Evolutionary conservation across 768 basidiomycete species (phyloP).

Genomic region (Suillus americanus): DNA sequence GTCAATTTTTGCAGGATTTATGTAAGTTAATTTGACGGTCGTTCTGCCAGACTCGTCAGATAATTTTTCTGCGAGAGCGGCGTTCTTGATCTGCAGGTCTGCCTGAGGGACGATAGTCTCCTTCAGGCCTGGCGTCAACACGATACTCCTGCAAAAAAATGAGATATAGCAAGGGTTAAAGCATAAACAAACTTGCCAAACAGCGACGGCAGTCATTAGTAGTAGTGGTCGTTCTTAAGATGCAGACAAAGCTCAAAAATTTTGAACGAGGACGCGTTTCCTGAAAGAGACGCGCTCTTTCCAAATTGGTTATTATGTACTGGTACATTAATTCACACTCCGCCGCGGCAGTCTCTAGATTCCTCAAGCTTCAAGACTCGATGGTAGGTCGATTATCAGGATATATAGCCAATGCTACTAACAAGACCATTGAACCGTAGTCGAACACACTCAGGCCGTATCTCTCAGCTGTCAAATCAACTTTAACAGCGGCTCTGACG

Average conservation of each 20-base stretch:
- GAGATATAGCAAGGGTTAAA: slow-evolving; percentile 12
- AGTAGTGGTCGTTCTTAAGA: slow-evolving; percentile 15
- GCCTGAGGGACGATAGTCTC: slow-evolving; percentile 57
- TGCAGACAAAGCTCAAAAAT: slow-evolving; percentile 18
- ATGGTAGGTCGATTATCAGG: slow-evolving; percentile 47
- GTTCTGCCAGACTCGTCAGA: slow-evolving; percentile 59
- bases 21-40: slow-evolving; percentile 66
- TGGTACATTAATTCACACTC: slow-evolving; percentile 41
- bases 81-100: slow-evolving; percentile 81
- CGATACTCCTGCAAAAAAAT: slow-evolving; percentile 52
- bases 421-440: slow-evolving; percentile 40
- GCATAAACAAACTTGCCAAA: slow-evolving; percentile 51
- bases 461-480: slow-evolving; percentile 92
- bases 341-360: slow-evolving; percentile 32
- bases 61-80: slow-evolving; percentile 74
- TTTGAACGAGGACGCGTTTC: slow-evolving; percentile 13
- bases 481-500: slow-evolving; percentile 95
- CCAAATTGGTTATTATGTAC: slow-evolving; percentile 1
- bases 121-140: slow-evolving; percentile 56
- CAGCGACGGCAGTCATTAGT: slow-evolving; percentile 58
- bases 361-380: slow-evolving; percentile 13
- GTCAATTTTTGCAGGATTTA: slow-evolving; percentile 34
- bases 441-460: slow-evolving; percentile 96
- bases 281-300: slow-evolving; percentile 6
- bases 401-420: slow-evolving; percentile 4